phyloP scores from a whole-genome alignment of 306 rosid species.

The Ammopiptanthus mongolicus region DNA sequence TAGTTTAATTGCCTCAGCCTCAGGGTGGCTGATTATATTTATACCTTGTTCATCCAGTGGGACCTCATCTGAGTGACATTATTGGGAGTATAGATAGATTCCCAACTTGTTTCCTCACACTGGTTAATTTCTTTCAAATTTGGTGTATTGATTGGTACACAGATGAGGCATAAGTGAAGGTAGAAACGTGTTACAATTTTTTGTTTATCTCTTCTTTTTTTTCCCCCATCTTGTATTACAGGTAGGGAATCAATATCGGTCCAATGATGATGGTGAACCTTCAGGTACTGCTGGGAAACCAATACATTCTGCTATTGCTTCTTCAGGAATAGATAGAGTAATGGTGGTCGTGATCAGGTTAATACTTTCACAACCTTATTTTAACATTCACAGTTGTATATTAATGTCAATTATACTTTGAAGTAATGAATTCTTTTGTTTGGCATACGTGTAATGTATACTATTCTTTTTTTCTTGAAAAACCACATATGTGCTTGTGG shows the following conservation, averaged over 20 bases:
- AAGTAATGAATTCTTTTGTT: background rate
- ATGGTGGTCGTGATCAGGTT: constrained; percentile 97
- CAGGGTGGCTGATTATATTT: background rate
- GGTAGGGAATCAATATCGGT: constrained; percentile 90
- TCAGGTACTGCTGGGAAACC: constrained; percentile 98
- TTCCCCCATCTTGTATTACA: constrained; percentile 18
- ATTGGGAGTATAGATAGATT: background rate
- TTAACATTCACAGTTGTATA: background rate
- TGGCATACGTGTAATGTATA: background rate
- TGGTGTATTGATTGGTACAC: background rate
- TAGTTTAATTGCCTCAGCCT: background rate
- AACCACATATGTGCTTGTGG: background rate
- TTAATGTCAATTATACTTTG: background rate
- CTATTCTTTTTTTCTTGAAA: background rate
- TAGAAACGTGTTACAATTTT: background rate
- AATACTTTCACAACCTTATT: constrained; percentile 3
- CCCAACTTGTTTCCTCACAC: background rate
- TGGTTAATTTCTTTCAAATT: background rate
- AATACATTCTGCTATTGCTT: constrained; percentile 70
- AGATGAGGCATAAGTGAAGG: background rate
- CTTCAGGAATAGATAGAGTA: constrained; percentile 90
- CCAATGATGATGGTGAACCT: constrained; percentile 94
- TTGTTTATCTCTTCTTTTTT: background rate
- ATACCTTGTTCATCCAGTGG: background rate
- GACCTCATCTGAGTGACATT: background rate